Base-by-base conservation (phyloP, 78 protist genomes). In the Tieghemostelium lacteum region DNA sequence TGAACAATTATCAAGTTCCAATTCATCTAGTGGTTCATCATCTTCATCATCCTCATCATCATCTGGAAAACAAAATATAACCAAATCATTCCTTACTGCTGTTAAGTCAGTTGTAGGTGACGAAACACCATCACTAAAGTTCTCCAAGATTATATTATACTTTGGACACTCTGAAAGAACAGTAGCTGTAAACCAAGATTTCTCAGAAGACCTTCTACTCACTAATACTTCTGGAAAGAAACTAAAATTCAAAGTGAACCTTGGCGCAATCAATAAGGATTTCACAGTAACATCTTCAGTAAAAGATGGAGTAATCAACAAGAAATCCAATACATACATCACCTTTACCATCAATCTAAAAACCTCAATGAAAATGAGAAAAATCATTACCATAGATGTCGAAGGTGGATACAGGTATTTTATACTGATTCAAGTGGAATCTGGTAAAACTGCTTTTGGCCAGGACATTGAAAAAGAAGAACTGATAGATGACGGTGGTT, bases 401-500 rank as follows among this genome's bases (percentile, higher is more conserved):
- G 87, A 76, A 24, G 70, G 70, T 37, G 87, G 87, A 24, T 20
- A 29, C 10, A 49, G 54, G 29, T 67, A 64, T 54, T 76, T 49
- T 65, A 4, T 64, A 19, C 22, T 76, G 54, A 37, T 76, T 12
- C 73, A 76, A 31, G 55, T 65, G 3, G 87, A 76, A 34, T 50
- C 58, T 8, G 24, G 55, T 49, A 42, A 49, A 40, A 76, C 87
- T 26, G 75, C 87, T 24, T 76, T 76, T 24, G 87, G 87, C 22
- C 71, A 52, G n/a, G 52, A 73, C 3, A 49, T 76, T 5, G 74
- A 76, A 7, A 60, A 61, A 17, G 26, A 58, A 0, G 87, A 76
- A 8, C 45, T 76, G 37, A 40, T 63, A 0, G 58, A 52, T 6
- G 87, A 76, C 58, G 73, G 62, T 17, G 34, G 42, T 20, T 33